Conservation (phyloP, 164 flowering plant species). For the Houttuynia cordata region DNA sequence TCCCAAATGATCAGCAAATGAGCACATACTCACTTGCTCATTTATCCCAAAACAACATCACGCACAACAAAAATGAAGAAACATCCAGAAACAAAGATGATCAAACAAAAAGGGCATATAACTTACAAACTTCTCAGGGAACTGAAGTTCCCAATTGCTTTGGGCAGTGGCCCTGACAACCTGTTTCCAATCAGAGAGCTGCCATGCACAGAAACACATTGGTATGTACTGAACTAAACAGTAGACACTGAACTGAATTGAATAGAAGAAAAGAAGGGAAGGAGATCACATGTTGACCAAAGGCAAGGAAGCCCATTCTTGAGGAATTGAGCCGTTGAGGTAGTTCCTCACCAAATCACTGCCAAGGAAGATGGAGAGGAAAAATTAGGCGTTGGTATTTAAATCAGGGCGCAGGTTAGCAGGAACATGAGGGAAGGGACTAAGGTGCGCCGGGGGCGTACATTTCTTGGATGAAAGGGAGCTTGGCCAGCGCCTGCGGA, state of each 20-base stretch:
- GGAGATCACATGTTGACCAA: constrained; percentile 36
- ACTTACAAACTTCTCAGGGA: constrained; percentile 35
- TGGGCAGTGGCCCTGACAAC: constrained; percentile 17
- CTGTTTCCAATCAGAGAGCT: constrained; percentile 41
- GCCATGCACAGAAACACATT: constrained; percentile 11
- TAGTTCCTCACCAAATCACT: constrained; percentile 66
- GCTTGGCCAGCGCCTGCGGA: constrained; percentile 46
- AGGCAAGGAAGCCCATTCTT: constrained; percentile 46
- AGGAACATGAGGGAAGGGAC: background rate
- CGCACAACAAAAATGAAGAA: background rate
- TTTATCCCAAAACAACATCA: background rate
- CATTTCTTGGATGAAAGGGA: constrained; percentile 34
- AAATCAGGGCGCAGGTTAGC: background rate
- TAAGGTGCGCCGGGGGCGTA: background rate
- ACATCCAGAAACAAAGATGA: background rate
- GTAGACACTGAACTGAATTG: no score
- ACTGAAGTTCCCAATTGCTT: constrained; percentile 21
- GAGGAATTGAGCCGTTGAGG: constrained; percentile 66
- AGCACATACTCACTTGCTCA: background rate
- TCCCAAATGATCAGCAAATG: background rate
- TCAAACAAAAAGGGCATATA: background rate
- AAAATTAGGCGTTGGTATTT: no score
- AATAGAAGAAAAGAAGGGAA: background rate
- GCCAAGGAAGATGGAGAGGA: constrained; percentile 5
- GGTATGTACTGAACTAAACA: background rate